A percentile compares a stretch with the other conserved stretches of the same genome.
Conservation (phyloP, 208 protist genomes). For the Acanthamoeba culbertsoni region DNA sequence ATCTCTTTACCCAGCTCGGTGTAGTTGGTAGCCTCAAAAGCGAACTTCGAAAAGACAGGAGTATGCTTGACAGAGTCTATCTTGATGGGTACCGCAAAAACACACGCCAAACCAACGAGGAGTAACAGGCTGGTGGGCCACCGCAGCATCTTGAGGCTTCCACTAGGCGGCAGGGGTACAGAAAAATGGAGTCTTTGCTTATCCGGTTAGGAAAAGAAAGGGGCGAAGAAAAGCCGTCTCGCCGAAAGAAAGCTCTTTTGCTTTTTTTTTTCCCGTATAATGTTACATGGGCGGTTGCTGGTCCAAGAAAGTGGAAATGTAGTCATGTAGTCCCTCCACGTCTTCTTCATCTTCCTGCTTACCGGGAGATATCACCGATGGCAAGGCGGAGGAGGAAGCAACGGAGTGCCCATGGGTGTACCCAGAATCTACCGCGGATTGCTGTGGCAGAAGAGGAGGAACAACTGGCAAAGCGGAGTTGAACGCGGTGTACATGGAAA, state of each 20-base stretch:
- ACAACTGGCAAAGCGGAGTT: background rate
- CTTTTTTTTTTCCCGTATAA: background rate
- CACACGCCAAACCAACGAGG: too few relatives aligned
- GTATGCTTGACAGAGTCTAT: too few relatives aligned
- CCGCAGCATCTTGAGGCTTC: too few relatives aligned
- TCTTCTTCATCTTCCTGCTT: background rate
- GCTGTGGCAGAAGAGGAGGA: background rate
- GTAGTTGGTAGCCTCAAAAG: too few relatives aligned
- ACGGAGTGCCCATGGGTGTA: background rate
- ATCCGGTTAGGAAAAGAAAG: background rate
- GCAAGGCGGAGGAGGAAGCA: background rate
- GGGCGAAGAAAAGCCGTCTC: background rate
- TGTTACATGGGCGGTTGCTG: background rate
- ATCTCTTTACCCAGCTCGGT: background rate
- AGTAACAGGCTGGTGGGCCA: too few relatives aligned
- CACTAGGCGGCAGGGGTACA: too few relatives aligned
- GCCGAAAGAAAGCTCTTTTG: too few relatives aligned
- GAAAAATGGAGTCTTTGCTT: background rate
- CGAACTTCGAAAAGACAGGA: too few relatives aligned
- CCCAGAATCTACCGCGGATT: background rate
- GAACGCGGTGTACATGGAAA: background rate
- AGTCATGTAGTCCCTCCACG: background rate
- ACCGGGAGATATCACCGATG: background rate
- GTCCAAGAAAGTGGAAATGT: background rate
- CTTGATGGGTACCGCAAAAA: too few relatives aligned